Conservation (phyloP, 345 rosid genomes). For the Diplotaxis tenuifolia region DNA sequence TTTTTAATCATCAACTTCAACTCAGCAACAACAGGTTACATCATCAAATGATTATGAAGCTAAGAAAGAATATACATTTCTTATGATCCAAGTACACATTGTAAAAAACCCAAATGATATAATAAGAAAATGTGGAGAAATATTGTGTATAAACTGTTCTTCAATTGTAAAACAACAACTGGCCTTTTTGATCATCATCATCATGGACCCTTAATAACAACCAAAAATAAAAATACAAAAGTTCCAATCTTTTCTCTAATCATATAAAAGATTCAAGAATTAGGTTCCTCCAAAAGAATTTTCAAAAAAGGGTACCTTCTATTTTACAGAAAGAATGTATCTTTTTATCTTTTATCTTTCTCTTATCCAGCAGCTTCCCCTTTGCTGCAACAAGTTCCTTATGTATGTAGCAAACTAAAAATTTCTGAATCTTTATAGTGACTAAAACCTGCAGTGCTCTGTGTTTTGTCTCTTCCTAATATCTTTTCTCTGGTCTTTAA, state of each 20-base stretch:
- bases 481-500: constrained; percentile 36
- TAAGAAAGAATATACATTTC: neutral
- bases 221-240: neutral
- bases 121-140: constrained; percentile 11
- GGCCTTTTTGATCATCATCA: constrained; percentile 18
- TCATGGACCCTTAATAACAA: constrained; percentile 11
- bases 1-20: neutral
- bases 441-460: constrained; percentile 16
- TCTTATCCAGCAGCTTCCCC: constrained; percentile 29
- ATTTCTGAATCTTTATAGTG: constrained; percentile 13
- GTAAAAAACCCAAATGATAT: constrained; percentile 9
- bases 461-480: constrained; percentile 26
- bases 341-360: constrained; percentile 20
- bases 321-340: constrained; percentile 37
- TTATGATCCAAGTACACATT: too few species aligned
- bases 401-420: constrained; percentile 31
- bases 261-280: constrained; percentile 26
- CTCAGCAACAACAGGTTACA: neutral
- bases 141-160: constrained; percentile 20
- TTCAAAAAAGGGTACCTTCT: constrained; percentile 36
- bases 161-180: constrained; percentile 32
- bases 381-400: constrained; percentile 28
- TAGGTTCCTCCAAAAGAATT: constrained; percentile 33
- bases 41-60: neutral
- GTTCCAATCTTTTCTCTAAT: constrained; percentile 4